Evolutionary conservation across 305 asterid genomes (phyloP).

Genomic region (Petunia hybrid): DNA sequence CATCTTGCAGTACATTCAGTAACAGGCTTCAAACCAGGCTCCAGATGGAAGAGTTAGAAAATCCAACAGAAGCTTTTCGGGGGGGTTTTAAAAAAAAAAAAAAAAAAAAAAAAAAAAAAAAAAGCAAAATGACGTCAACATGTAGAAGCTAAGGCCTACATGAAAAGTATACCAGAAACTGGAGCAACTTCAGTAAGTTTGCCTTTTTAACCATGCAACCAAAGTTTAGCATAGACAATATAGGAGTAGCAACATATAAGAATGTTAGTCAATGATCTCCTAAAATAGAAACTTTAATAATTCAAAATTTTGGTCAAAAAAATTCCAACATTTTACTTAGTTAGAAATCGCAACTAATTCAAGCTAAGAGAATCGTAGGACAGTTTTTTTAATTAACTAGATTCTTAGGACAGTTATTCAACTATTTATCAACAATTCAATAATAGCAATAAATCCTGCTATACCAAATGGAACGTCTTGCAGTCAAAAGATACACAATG

Average conservation of each 20-base stretch:
- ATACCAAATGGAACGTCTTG: neutral
- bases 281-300: neutral
- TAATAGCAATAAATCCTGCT: neutral
- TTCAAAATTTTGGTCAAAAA: neutral
- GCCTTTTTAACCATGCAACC: neutral
- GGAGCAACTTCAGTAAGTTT: neutral
- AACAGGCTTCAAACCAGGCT: neutral
- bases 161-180: neutral
- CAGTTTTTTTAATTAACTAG: neutral
- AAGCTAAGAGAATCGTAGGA: neutral
- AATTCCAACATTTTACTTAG: neutral
- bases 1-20: neutral
- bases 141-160: neutral
- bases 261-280: neutral
- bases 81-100: neutral
- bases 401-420: neutral
- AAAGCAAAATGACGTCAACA: neutral
- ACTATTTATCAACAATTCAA: conserved; percentile 9
- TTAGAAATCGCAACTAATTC: conserved; percentile 9
- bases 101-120: neutral
- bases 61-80: neutral
- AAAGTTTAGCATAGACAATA: neutral
- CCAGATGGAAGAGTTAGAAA: conserved; percentile 1
- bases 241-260: neutral
- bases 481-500: conserved; percentile 3